These are phyloP conservation scores for Pyropia haitanensis DNA, from an alignment of 23 red algal genomes.

Conservation along the genomic window DNA sequence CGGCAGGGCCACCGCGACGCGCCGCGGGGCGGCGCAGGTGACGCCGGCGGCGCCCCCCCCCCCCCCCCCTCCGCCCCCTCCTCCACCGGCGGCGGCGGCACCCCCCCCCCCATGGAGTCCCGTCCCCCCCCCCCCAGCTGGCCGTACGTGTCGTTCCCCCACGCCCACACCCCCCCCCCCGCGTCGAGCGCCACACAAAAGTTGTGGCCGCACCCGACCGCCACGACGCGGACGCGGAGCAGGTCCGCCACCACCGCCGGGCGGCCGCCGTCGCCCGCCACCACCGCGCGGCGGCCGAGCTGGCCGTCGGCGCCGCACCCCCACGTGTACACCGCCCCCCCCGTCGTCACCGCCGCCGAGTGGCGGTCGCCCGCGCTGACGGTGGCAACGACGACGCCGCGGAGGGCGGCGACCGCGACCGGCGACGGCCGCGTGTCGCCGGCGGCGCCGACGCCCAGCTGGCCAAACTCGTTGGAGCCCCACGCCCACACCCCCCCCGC, in stretches of 20 bases:
- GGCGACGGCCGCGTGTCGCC: slow-evolving; percentile 54
- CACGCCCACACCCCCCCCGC: slow-evolving; percentile 79
- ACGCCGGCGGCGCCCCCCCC: too few species aligned
- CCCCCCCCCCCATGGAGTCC: too few species aligned
- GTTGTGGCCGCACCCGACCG: slow-evolving; percentile 92
- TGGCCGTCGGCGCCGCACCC: slow-evolving; percentile 85
- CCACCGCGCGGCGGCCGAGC: slow-evolving; percentile 27
- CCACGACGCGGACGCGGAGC: slow-evolving; percentile 18
- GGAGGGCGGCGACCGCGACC: slow-evolving; percentile 35
- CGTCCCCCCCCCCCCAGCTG: slow-evolving; percentile 39
- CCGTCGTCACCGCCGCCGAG: slow-evolving; percentile 79
- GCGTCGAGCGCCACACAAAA: slow-evolving; percentile 68
- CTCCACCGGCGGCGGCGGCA: too few species aligned
- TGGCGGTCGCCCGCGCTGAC: slow-evolving; percentile 90
- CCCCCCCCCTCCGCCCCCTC: too few species aligned
- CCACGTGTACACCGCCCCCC: slow-evolving; percentile 85
- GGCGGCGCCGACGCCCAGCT: slow-evolving; percentile 66
- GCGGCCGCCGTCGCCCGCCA: slow-evolving; percentile 39
- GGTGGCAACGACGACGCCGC: slow-evolving; percentile 46
- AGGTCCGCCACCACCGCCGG: slow-evolving; percentile 61
- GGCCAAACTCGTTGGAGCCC: slow-evolving; percentile 97
- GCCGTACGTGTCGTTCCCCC: slow-evolving; percentile 90
- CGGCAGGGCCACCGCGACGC: too few species aligned
- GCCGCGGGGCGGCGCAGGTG: too few species aligned
- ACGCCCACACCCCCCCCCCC: slow-evolving; percentile 61